These are phyloP conservation scores for Eimeria nieschulzi DNA, from an alignment of 169 alveolate genomes.

Conservation along the genomic window DNA sequence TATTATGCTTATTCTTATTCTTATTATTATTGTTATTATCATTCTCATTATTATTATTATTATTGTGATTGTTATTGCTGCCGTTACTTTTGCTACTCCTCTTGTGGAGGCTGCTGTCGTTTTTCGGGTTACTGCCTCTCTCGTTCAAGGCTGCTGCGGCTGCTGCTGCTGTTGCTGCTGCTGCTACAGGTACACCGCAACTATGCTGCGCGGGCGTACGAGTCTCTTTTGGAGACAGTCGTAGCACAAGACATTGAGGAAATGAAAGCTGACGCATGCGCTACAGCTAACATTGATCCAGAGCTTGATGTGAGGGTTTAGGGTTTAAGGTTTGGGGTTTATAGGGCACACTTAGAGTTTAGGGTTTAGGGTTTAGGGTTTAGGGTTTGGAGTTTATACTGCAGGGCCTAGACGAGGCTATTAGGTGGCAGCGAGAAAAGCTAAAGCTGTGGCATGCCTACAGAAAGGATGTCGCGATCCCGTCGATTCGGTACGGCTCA, in stretches of 20 bases:
- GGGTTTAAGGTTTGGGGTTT: no score
- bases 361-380: no score
- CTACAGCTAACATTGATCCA: neutral
- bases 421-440: slow-evolving; percentile 20
- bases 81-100: neutral
- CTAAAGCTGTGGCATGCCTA: slow-evolving; percentile 56
- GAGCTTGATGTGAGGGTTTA: neutral
- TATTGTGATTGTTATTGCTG: neutral
- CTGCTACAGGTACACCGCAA: slow-evolving; percentile 34
- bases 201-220: slow-evolving; percentile 59
- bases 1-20: no score
- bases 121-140: neutral
- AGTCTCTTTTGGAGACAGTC: slow-evolving; percentile 63
- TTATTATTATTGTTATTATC: no score
- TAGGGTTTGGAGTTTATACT: neutral
- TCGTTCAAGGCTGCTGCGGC: slow-evolving; percentile 1
- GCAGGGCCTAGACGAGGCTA: neutral
- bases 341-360: no score
- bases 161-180: slow-evolving; percentile 42
- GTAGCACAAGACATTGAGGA: slow-evolving; percentile 45
- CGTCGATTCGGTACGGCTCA: slow-evolving; percentile 24
- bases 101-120: neutral
- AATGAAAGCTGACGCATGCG: neutral
- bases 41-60: no score
- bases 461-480: slow-evolving; percentile 26